These are phyloP conservation scores for Helenozyma rhizophorensis DNA, from an alignment of 805 yeast genomes.

Conservation along the genomic window DNA sequence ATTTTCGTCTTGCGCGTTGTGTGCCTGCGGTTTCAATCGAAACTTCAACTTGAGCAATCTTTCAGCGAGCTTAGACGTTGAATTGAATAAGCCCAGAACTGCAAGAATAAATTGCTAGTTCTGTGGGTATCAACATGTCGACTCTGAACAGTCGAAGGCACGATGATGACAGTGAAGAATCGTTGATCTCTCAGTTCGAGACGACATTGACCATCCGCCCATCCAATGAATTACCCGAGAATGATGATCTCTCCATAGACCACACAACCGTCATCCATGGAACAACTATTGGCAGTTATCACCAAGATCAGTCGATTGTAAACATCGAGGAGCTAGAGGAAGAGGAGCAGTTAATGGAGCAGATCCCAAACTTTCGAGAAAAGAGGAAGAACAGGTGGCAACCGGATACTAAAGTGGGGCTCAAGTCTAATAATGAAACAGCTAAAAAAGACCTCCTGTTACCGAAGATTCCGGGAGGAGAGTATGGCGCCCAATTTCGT, in stretches of 20 bases:
- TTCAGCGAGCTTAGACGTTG: too few relatives aligned
- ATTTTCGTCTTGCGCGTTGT: too few relatives aligned
- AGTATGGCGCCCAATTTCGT: conserved; percentile 4
- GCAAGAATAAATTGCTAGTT: too few relatives aligned
- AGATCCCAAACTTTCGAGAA: conserved; percentile 34
- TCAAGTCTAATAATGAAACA: conserved; percentile 2
- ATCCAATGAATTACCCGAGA: conserved; percentile 29
- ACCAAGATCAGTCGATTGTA: conserved; percentile 29
- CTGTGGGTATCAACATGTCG: too few relatives aligned
- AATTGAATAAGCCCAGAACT: too few relatives aligned
- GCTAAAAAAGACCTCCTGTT: conserved; percentile 1
- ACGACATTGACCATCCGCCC: conserved; percentile 41
- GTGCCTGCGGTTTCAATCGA: too few relatives aligned
- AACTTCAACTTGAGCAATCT: too few relatives aligned
- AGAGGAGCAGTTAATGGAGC: conserved; percentile 30
- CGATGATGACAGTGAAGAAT: conserved; percentile 14
- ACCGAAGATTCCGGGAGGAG: conserved; percentile 1
- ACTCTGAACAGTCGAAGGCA: neutral
- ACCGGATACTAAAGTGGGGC: conserved; percentile 21
- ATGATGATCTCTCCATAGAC: conserved; percentile 36
- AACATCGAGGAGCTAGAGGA: conserved; percentile 33
- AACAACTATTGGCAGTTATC: conserved; percentile 22
- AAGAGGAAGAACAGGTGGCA: conserved; percentile 26
- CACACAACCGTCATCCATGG: conserved; percentile 30
- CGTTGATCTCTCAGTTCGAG: conserved; percentile 35